Evolutionary conservation across 1,284 basidiomycete genomes (phyloP).

Genomic region (Peniophora sp.): DNA sequence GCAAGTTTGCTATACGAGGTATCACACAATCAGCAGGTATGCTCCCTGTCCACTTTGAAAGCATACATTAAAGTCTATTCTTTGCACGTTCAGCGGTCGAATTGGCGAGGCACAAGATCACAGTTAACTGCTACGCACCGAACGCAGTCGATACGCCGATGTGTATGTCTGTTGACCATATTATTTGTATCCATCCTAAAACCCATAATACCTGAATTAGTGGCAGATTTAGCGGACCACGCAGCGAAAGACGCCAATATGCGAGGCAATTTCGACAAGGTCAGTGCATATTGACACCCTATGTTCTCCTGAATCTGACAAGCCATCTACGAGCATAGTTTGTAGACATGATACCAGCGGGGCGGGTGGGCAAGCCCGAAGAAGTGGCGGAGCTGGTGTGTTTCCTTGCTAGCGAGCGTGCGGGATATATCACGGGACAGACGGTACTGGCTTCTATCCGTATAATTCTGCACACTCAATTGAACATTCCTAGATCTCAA

Average conservation of each 20-base stretch:
- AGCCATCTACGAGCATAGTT: neutral
- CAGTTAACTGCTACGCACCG: conserved; percentile 26
- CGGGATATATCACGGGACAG: conserved; percentile 17
- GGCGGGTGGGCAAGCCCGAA: conserved; percentile 12
- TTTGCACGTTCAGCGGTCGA: conserved; percentile 18
- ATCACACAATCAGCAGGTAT: neutral
- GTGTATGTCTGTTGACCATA: conserved; percentile 3
- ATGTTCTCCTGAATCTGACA: neutral
- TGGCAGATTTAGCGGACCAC: neutral
- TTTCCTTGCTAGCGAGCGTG: conserved; percentile 16
- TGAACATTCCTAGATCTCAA: conserved; percentile 2
- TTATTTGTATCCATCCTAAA: neutral
- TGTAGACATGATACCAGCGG: conserved; percentile 6
- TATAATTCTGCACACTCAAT: neutral
- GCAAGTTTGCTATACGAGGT: neutral
- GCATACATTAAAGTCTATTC: neutral
- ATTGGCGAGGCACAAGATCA: conserved; percentile 22
- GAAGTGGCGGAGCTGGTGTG: conserved; percentile 17
- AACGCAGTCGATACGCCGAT: conserved; percentile 10
- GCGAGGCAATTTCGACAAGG: neutral
- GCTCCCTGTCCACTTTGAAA: neutral
- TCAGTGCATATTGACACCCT: neutral
- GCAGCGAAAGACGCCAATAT: neutral
- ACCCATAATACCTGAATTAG: neutral
- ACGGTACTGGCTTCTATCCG: neutral